phyloP scores from a whole-genome alignment of 805 yeast species.

The Suhomyces prunicola region DNA sequence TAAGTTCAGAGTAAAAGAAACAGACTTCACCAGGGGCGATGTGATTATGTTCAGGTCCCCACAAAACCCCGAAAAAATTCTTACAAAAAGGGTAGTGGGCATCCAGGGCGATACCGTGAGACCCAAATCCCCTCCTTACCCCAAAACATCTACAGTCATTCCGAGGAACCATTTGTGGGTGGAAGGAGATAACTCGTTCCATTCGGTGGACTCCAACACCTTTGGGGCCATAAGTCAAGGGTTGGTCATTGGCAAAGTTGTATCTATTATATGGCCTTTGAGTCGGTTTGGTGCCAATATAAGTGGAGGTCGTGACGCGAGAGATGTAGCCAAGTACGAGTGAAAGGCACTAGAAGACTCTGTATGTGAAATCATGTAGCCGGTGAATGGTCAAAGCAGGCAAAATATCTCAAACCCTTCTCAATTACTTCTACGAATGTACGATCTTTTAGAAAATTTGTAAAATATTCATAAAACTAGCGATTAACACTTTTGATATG shows the following conservation, averaged over 20 bases:
- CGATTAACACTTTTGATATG: no score
- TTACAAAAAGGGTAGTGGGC: constrained; percentile 78
- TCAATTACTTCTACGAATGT: no score
- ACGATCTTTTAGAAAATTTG: no score
- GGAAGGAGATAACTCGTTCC: constrained; percentile 83
- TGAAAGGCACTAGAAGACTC: no score
- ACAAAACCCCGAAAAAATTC: constrained; percentile 66
- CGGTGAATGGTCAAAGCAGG: no score
- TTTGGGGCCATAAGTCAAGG: constrained; percentile 90
- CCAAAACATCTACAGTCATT: constrained; percentile 54
- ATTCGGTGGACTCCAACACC: constrained; percentile 78
- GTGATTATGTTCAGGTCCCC: constrained; percentile 80
- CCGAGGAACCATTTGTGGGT: constrained; percentile 90
- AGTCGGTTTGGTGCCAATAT: constrained; percentile 29
- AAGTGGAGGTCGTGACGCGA: constrained; percentile 25
- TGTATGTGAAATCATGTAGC: no score
- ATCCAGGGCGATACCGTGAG: constrained; percentile 65
- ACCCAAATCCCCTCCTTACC: constrained; percentile 62
- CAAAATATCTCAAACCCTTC: no score
- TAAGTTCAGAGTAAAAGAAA: constrained; percentile 55
- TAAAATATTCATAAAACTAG: no score
- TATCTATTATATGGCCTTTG: constrained; percentile 65
- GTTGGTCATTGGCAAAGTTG: constrained; percentile 73
- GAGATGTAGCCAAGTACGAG: neutral
- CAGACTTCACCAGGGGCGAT: constrained; percentile 55